phyloP scores from a whole-genome alignment of 2,329 filamentous ascomycete species.

The Stagonosporopsis chrysanthemi region DNA sequence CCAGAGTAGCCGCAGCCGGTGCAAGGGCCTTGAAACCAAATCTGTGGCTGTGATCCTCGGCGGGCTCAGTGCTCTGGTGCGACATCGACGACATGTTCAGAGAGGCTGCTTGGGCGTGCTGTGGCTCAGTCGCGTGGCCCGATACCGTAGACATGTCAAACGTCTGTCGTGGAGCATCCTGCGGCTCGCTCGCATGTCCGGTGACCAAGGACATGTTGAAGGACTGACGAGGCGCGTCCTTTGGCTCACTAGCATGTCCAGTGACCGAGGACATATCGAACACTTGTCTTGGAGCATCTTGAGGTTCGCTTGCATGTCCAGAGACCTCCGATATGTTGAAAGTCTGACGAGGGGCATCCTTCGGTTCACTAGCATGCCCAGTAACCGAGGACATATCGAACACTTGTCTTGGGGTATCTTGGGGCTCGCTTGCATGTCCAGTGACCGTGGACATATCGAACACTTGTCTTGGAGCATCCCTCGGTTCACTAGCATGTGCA shows the following conservation, averaged over 20 bases:
- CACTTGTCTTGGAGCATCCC: conserved; percentile 24
- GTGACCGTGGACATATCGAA: conserved; percentile 18
- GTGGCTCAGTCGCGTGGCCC: conserved; percentile 27
- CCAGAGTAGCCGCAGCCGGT: conserved; percentile 27
- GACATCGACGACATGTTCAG: conserved; percentile 34
- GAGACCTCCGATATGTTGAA: conserved; percentile 33
- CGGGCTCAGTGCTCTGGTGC: conserved; percentile 40
- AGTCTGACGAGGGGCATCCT: background rate
- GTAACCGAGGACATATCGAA: background rate
- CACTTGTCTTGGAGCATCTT: too few relatives aligned
- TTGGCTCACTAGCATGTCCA: conserved; percentile 43
- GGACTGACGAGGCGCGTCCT: conserved; percentile 21
- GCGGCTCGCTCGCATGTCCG: conserved; percentile 36
- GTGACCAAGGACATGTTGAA: conserved; percentile 34
- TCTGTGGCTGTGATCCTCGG: conserved; percentile 21
- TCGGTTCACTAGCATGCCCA: background rate
- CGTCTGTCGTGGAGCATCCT: background rate
- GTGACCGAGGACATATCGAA: too few relatives aligned
- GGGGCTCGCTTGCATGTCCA: background rate
- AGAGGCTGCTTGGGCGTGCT: conserved; percentile 20
- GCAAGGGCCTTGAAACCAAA: conserved; percentile 25
- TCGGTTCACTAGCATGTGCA: conserved; percentile 35
- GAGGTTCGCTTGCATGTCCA: too few relatives aligned
- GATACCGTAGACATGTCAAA: conserved; percentile 19
- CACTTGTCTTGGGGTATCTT: background rate